Evolutionary conservation across 768 basidiomycete genomes (phyloP).

Genomic region (Amanita pseudoporphyria): DNA sequence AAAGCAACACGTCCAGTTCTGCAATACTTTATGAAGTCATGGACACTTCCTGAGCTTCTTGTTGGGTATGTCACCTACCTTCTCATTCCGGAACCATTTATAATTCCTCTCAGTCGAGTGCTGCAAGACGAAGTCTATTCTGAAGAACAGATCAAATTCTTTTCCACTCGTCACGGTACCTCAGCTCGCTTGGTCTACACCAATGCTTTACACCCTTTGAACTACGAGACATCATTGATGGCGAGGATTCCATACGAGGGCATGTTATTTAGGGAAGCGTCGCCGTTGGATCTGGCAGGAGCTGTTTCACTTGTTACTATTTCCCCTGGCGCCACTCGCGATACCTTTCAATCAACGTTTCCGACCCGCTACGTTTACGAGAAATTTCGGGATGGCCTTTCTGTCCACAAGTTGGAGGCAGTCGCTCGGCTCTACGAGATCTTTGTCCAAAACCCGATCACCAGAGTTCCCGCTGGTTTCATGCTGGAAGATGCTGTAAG

Average conservation of each 20-base stretch:
- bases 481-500: constrained; percentile 13
- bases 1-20: constrained; percentile 5
- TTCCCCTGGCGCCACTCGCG: constrained; percentile 9
- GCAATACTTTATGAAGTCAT: constrained; percentile 11
- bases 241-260: background rate
- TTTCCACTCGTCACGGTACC: background rate
- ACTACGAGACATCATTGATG: constrained; percentile 3
- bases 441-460: constrained; percentile 7
- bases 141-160: constrained; percentile 4
- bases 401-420: constrained; percentile 8
- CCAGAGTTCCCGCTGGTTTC: constrained; percentile 9
- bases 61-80: constrained; percentile 8
- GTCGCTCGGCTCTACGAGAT: constrained; percentile 10
- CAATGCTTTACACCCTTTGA: background rate
- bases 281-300: no score
- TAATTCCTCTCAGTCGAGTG: constrained; percentile 6
- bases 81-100: constrained; percentile 3
- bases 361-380: constrained; percentile 11
- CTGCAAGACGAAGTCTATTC: constrained; percentile 6
- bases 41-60: constrained; percentile 10
- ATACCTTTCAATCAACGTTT: constrained; percentile 8
- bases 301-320: constrained; percentile 9
- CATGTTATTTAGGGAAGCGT: constrained; percentile 8
- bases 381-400: constrained; percentile 9
- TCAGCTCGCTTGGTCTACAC: constrained; percentile 5